Percentiles rank a stretch among this genome's conserved stretches.
Evolutionary conservation across 345 rosid genomes (phyloP).

Genomic region (Lepidium africanum): DNA sequence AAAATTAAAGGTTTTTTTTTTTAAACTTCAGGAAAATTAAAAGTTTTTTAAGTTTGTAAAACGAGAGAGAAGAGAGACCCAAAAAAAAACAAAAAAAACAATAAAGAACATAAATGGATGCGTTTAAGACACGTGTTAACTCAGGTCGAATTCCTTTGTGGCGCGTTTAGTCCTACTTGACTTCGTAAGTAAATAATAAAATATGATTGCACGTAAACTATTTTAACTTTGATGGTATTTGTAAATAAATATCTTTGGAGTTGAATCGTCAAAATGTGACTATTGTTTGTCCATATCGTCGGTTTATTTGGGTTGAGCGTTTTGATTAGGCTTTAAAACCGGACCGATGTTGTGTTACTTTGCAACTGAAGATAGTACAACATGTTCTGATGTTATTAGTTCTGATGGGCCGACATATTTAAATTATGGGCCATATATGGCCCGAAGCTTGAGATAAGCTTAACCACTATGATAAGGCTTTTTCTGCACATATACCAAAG

Average conservation of each 20-base stretch:
- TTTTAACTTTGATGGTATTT: background rate
- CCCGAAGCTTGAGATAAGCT: too few relatives aligned
- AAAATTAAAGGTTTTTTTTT: too few relatives aligned
- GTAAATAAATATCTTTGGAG: background rate
- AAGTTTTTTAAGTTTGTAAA: background rate
- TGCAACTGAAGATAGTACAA: too few relatives aligned
- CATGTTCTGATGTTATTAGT: too few relatives aligned
- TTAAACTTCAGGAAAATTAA: too few relatives aligned
- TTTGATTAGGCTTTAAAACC: too few relatives aligned
- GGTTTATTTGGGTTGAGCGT: too few relatives aligned
- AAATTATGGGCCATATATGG: too few relatives aligned
- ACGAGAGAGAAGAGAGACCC: background rate
- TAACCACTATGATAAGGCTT: too few relatives aligned
- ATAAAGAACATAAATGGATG: background rate
- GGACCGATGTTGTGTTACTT: too few relatives aligned
- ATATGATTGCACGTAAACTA: background rate
- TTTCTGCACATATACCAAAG: too few relatives aligned
- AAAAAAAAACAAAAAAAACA: background rate
- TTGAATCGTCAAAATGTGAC: background rate
- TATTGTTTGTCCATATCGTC: background rate
- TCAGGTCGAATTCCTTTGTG: background rate
- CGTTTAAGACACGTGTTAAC: slow-evolving; percentile 1
- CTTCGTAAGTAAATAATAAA: background rate
- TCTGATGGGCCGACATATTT: too few relatives aligned
- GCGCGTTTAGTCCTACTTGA: background rate